phyloP scores from a whole-genome alignment of 2,329 filamentous ascomycete species.

The Diaporthe vaccinii region DNA sequence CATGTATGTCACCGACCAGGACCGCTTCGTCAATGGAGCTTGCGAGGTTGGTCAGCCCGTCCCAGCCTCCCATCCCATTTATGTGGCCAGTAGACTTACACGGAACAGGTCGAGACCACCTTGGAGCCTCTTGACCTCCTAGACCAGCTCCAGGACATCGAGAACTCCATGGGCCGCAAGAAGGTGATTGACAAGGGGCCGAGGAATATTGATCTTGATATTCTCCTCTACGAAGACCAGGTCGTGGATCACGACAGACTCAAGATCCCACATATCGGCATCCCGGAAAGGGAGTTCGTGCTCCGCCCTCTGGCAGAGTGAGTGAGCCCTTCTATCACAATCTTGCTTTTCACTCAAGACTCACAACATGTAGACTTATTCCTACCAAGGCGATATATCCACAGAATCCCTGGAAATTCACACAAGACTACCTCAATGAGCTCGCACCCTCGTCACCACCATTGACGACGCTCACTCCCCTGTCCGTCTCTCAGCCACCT shows the following conservation, averaged over 20 bases:
- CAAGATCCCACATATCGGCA: conserved; percentile 86
- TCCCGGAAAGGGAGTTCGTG: conserved; percentile 94
- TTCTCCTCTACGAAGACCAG: conserved; percentile 83
- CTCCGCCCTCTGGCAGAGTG: conserved; percentile 87
- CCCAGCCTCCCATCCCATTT: conserved; percentile 35
- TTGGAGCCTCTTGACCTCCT: conserved; percentile 82
- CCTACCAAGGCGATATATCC: conserved; percentile 67
- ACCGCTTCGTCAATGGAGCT: conserved; percentile 89
- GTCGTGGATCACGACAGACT: conserved; percentile 78
- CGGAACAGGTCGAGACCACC: conserved; percentile 80
- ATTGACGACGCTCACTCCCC: conserved; percentile 71
- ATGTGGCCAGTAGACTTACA: conserved; percentile 27
- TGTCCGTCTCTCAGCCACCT: conserved; percentile 62
- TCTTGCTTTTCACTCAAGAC: neutral
- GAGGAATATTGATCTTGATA: conserved; percentile 93
- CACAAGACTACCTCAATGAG: conserved; percentile 72
- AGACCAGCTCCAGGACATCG: conserved; percentile 86
- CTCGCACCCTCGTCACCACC: conserved; percentile 63
- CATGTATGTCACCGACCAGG: conserved; percentile 96
- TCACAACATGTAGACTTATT: conserved; percentile 60
- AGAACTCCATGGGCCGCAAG: conserved; percentile 81
- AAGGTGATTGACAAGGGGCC: conserved; percentile 95
- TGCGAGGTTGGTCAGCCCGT: conserved; percentile 78
- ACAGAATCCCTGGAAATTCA: conserved; percentile 70
- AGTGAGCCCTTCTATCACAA: conserved; percentile 45